phyloP scores from a whole-genome alignment of 1,139 yeast species.

The Chernovozyma aurita region DNA sequence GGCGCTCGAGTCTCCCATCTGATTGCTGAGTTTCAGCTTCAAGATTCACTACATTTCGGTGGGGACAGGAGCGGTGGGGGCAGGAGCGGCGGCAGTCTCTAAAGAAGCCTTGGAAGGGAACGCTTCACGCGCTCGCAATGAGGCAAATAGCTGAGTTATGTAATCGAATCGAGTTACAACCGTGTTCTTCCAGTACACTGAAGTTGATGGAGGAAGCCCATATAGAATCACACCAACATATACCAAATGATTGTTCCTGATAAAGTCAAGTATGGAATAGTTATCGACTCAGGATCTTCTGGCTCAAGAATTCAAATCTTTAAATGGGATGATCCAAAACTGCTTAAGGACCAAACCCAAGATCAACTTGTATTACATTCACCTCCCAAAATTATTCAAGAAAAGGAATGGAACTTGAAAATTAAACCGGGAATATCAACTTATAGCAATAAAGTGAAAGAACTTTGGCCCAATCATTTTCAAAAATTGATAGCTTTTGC shows the following conservation, averaged over 20 bases:
- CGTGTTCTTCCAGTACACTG: no score
- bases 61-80: no score
- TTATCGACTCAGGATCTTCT: constrained; percentile 77
- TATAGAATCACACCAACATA: no score
- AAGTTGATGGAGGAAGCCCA: no score
- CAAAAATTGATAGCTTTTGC: constrained; percentile 54
- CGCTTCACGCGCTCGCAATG: no score
- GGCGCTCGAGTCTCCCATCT: no score
- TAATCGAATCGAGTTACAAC: no score
- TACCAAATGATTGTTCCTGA: constrained; percentile 9
- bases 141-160: no score
- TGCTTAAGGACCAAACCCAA: constrained; percentile 16
- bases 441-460: constrained; percentile 39
- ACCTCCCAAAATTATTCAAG: constrained; percentile 60
- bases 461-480: constrained; percentile 61
- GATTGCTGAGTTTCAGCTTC: no score
- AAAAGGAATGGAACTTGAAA: constrained; percentile 56
- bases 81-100: no score
- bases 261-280: constrained; percentile 54
- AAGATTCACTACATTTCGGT: no score
- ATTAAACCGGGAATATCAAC: constrained; percentile 69
- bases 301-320: constrained; percentile 74
- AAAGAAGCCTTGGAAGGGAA: no score
- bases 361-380: constrained; percentile 33
- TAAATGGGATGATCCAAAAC: constrained; percentile 53